A percentile compares a stretch with the other conserved stretches of the same genome.
Evolutionary conservation across 371 early-diverging fungal genomes (phyloP).

Genomic region (Dichotomocladium elegans): DNA sequence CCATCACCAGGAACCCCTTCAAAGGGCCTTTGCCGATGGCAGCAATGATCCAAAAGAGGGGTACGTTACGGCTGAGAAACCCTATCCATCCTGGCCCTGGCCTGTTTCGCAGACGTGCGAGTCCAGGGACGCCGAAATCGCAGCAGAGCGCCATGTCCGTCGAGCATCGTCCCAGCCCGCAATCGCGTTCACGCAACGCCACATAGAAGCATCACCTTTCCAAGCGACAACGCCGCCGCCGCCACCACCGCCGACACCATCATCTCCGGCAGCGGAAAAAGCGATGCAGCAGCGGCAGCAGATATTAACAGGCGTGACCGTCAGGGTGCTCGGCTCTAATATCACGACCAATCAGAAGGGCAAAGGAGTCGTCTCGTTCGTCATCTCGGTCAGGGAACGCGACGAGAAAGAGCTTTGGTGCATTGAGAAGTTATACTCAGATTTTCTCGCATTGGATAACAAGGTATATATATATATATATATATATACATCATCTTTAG

Average conservation of each 20-base stretch:
- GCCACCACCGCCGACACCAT: conserved; percentile 5
- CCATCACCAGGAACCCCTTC: conserved; percentile 13
- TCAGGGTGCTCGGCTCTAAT: conserved; percentile 64
- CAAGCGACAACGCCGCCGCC: not conserved
- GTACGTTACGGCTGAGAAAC: too few species aligned
- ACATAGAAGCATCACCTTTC: not conserved
- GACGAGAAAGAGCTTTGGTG: conserved; percentile 64
- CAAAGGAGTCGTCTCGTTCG: conserved; percentile 62
- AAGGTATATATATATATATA: too few species aligned
- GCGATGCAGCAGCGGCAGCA: too few species aligned
- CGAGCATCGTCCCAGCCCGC: conserved; percentile 11
- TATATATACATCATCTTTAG: too few species aligned
- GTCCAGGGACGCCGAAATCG: too few species aligned
- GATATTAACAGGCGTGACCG: conserved; percentile 3
- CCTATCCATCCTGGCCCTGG: too few species aligned
- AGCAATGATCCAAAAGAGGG: too few species aligned
- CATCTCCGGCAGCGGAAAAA: too few species aligned
- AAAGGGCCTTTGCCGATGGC: not conserved
- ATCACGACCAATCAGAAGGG: conserved; percentile 67
- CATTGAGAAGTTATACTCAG: conserved; percentile 77
- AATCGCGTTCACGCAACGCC: not conserved
- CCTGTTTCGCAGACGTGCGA: too few species aligned
- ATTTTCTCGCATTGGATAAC: conserved; percentile 70
- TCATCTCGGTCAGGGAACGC: conserved; percentile 37
- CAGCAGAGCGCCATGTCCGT: conserved; percentile 8